These are phyloP conservation scores for Phaeodactylum tricornutum DNA, from an alignment of 108 stramenopile genomes.

Conservation along the genomic window DNA sequence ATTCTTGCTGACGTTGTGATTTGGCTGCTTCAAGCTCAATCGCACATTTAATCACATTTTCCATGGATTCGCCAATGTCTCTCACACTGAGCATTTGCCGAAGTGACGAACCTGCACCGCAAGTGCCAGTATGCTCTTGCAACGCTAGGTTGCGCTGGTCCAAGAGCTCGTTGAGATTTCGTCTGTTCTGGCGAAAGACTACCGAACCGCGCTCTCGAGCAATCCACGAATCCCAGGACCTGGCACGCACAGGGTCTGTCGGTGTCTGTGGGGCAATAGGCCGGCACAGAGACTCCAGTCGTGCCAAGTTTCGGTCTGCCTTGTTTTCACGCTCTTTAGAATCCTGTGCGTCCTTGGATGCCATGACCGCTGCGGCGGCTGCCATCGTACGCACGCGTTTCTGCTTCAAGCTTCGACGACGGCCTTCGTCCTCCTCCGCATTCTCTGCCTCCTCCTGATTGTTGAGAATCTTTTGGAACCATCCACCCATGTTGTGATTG, in stretches of 20 bases:
- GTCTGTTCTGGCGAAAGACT: constrained; percentile 63
- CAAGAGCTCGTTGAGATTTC: constrained; percentile 43
- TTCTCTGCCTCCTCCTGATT: constrained; percentile 17
- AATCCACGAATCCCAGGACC: constrained; percentile 75
- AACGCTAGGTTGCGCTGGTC: constrained; percentile 36
- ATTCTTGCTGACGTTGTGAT: constrained; percentile 54
- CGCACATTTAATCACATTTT: constrained; percentile 66
- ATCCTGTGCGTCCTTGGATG: constrained; percentile 31
- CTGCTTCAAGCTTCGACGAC: constrained; percentile 16
- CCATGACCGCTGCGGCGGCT: constrained; percentile 63
- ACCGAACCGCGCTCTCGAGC: constrained; percentile 59
- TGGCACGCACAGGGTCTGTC: constrained; percentile 69
- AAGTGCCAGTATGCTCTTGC: constrained; percentile 41
- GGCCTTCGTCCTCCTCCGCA: constrained; percentile 9
- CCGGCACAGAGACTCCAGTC: constrained; percentile 59
- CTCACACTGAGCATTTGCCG: constrained; percentile 75
- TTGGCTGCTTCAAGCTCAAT: constrained; percentile 81
- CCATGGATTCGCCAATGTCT: constrained; percentile 56
- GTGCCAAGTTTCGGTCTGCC: constrained; percentile 45
- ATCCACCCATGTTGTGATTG: constrained; percentile 39
- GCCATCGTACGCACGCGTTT: constrained; percentile 54
- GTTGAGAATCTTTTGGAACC: constrained; percentile 71
- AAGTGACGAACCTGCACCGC: constrained; percentile 59
- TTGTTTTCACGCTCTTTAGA: constrained; percentile 12
- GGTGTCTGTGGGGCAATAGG: constrained; percentile 46